phyloP scores from a whole-genome alignment of 352 stramenopile species.

The Phytopythium helicoides region DNA sequence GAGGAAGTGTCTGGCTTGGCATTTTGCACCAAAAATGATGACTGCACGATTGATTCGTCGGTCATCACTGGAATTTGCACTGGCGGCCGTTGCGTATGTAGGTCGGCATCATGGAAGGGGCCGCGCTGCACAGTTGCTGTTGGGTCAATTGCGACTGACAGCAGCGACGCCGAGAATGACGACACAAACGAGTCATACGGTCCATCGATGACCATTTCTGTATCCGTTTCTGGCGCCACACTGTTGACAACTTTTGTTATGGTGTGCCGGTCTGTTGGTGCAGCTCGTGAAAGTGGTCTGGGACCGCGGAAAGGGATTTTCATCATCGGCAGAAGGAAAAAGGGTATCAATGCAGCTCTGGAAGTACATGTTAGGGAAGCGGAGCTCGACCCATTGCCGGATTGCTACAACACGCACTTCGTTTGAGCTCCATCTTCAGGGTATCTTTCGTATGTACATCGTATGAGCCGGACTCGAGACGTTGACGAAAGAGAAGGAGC shows the following conservation, averaged over 20 bases:
- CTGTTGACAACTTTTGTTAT: slow-evolving; percentile 21
- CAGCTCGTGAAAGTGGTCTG: slow-evolving; percentile 14
- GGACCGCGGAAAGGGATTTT: slow-evolving; percentile 7
- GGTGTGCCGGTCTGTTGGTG: slow-evolving; percentile 15
- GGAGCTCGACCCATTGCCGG: slow-evolving; percentile 16
- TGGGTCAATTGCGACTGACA: slow-evolving; percentile 7
- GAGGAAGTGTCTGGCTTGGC: slow-evolving; percentile 38
- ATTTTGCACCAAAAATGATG: slow-evolving; percentile 42
- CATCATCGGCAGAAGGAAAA: slow-evolving; percentile 8
- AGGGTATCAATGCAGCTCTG: slow-evolving; percentile 15
- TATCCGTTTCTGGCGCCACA: slow-evolving; percentile 19
- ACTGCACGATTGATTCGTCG: slow-evolving; percentile 41
- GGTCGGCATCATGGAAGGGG: slow-evolving; percentile 24
- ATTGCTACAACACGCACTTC: slow-evolving; percentile 41
- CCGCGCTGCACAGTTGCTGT: slow-evolving; percentile 22
- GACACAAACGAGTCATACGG: slow-evolving; percentile 17
- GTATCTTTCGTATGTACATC: slow-evolving; percentile 10
- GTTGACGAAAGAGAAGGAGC: no score
- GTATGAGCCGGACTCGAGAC: no score
- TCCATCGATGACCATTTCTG: slow-evolving; percentile 24
- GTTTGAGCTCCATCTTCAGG: slow-evolving; percentile 12
- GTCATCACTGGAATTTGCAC: slow-evolving; percentile 31
- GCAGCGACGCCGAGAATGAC: slow-evolving; percentile 9
- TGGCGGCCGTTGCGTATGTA: slow-evolving; percentile 26
- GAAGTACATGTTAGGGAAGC: slow-evolving; percentile 15